These are phyloP conservation scores for Hemisphaericaspora nanyangensis DNA, from an alignment of 805 yeast genomes.

Conservation along the genomic window DNA sequence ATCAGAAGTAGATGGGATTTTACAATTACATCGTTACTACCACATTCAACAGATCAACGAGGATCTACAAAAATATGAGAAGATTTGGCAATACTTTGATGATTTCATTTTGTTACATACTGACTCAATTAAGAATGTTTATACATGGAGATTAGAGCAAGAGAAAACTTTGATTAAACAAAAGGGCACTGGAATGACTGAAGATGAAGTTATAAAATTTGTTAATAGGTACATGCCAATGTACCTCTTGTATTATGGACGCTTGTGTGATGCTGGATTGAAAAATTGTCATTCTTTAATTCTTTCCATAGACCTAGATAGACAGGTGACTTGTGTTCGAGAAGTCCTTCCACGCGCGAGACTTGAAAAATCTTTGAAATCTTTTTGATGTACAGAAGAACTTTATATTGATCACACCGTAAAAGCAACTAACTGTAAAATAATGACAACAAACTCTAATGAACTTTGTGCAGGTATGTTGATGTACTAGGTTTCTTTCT, in stretches of 20 bases:
- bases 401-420: not conserved
- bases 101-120: constrained; percentile 62
- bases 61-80: constrained; percentile 46
- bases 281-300: constrained; percentile 2
- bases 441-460: not conserved
- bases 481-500: not conserved
- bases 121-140: constrained; percentile 55
- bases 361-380: not conserved
- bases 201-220: constrained; percentile 60
- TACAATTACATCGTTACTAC: constrained; percentile 19
- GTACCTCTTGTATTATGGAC: constrained; percentile 63
- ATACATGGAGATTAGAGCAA: constrained; percentile 74
- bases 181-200: constrained; percentile 78
- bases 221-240: constrained; percentile 85
- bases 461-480: constrained; percentile 9
- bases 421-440: not conserved
- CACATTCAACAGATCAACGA: constrained; percentile 46
- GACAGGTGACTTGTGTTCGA: constrained; percentile 6
- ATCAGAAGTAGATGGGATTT: constrained; percentile 13
- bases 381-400: not conserved
- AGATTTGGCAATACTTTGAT: constrained; percentile 59
- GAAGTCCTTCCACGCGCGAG: too few species aligned
- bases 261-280: constrained; percentile 26
- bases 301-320: constrained; percentile 6
- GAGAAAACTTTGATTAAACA: constrained; percentile 56